Base-by-base conservation (phyloP, 1,284 basidiomycete species). In the Vanrija sp. region DNA sequence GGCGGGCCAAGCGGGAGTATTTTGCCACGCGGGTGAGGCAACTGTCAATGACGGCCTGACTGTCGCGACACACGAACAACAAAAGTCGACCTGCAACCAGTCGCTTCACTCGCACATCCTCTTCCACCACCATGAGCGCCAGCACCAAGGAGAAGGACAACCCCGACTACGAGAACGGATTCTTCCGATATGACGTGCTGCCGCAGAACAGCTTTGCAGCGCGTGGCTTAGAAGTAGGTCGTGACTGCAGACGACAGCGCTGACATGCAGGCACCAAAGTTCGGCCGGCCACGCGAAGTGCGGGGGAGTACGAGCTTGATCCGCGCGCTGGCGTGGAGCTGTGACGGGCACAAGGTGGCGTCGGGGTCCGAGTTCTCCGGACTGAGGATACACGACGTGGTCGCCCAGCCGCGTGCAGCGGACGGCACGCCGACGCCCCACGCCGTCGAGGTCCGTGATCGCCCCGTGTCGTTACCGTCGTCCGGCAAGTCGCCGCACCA, bases 401-500 rank as follows among this genome's bases (percentile, higher is more conserved):
- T 19, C 28, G 3, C 40, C 43, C 7, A 18, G 34, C 49, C 25
- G 40, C 39, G 60, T 56, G 46, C 47, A 54, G 38, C 38, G 21
- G 8, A 45, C 14, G 15, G 34, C 48, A 18, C 38, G 26, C 15
- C 44, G 52, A 39, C 19, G 46, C 19, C 43, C 25, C 43, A 54
- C 26, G 46, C 23, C 25, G 34, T 26, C 34, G 34, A 34, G 12
- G 34, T 34, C 9, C 34, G 34, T 12, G 34, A 34, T 12, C 9
- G 34, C 10, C 34, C 34, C 10, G 34, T 34, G 2, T 14, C 12
- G 14, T 34, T 65, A 23, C 61, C 61, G 10, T 59, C 62, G 34
- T 55, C 57, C 2, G 57, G 58, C 16, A 65, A 64, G 29, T 66
- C 48, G 40, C 71, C 71, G 6, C 73, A 74, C 50, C 64, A 57